Evolutionary conservation across 208 protist genomes (phyloP).

Genomic region (Lotmaria passim): DNA sequence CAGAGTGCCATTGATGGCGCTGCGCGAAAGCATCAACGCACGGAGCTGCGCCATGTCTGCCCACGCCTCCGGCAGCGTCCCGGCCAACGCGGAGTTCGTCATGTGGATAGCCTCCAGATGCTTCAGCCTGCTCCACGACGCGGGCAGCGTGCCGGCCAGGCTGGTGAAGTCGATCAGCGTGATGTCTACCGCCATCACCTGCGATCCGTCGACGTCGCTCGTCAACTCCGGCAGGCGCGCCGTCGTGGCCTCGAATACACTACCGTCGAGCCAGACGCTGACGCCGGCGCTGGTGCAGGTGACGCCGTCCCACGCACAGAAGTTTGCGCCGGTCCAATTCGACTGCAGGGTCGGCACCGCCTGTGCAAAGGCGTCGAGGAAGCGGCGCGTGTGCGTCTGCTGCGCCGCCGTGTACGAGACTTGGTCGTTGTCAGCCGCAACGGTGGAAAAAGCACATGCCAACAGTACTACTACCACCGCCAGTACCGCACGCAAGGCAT

Average conservation of each 20-base stretch:
- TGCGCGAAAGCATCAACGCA: not conserved
- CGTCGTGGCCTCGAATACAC: not conserved
- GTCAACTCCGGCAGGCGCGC: not conserved
- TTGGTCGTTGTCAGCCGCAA: not conserved
- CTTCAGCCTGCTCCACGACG: not conserved
- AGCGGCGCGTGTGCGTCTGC: not conserved
- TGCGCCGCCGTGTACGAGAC: not conserved
- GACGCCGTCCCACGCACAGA: not conserved
- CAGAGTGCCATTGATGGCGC: not conserved
- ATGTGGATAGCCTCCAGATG: not conserved
- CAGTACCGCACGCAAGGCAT: too few species aligned
- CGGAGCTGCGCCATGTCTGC: not conserved
- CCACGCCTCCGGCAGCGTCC: not conserved
- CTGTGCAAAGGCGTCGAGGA: not conserved
- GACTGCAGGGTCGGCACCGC: not conserved
- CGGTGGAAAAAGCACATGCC: not conserved
- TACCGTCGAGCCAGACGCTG: not conserved
- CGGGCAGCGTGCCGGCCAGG: not conserved
- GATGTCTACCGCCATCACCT: not conserved
- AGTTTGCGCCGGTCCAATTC: not conserved
- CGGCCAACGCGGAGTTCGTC: not conserved
- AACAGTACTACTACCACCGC: not conserved
- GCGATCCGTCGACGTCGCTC: not conserved
- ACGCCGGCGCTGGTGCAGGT: not conserved
- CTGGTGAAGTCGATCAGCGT: not conserved